Conservation (phyloP, 257 asterid genomes). For the Lycium barbarum region DNA sequence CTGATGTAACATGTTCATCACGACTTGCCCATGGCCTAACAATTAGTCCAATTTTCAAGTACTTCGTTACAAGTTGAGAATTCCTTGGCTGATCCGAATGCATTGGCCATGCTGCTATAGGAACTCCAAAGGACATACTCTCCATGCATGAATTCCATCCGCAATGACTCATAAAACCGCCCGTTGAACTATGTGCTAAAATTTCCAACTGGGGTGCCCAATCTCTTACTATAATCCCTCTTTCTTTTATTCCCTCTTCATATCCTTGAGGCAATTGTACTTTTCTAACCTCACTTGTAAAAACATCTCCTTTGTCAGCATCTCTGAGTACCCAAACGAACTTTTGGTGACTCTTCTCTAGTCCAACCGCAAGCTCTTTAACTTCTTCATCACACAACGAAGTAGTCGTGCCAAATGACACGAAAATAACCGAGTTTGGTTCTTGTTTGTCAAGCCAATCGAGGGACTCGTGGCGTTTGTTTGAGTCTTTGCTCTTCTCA, state of each 20-base stretch:
- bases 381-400: background rate
- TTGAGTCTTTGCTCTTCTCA: background rate
- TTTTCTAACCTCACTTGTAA: background rate
- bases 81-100: too few species aligned
- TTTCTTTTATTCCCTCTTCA: background rate
- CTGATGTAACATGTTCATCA: too few species aligned
- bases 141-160: too few species aligned
- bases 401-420: conserved; percentile 5
- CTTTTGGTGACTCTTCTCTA: background rate
- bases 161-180: too few species aligned
- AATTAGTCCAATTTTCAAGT: too few species aligned
- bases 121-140: too few species aligned
- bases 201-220: too few species aligned
- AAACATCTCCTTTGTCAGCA: background rate
- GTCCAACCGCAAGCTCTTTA: background rate
- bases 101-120: too few species aligned
- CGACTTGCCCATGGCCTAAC: too few species aligned
- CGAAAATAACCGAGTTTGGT: background rate
- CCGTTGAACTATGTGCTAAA: too few species aligned
- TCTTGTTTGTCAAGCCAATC: conserved; percentile 47
- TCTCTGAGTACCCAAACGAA: background rate
- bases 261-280: background rate
- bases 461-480: conserved; percentile 45
- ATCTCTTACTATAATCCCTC: background rate
- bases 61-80: too few species aligned